Conservation (phyloP, 2,329 filamentous ascomycete genomes). For the Bipolaris gigantea region DNA sequence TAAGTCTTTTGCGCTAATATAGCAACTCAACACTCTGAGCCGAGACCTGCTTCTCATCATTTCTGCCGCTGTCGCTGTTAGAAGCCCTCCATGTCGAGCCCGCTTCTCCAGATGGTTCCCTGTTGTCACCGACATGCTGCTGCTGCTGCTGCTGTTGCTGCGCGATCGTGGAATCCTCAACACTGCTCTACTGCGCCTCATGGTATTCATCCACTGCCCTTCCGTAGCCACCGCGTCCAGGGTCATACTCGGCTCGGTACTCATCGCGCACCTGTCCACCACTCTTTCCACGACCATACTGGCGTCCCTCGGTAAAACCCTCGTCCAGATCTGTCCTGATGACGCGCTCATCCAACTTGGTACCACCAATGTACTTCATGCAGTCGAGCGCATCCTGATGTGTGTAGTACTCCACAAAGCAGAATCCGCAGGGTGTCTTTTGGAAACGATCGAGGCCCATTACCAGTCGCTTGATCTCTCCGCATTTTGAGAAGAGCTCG, state of each 20-base stretch:
- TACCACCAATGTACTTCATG: conserved; percentile 97
- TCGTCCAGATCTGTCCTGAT: conserved; percentile 95
- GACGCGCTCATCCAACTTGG: conserved; percentile 95
- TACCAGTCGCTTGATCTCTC: conserved; percentile 95
- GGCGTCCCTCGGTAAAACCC: conserved; percentile 91
- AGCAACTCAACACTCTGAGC: neutral
- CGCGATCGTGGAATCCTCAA: neutral
- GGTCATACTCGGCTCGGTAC: conserved; percentile 95
- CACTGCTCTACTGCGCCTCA: conserved; percentile 19
- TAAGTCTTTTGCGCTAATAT: neutral
- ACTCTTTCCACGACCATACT: conserved; percentile 94
- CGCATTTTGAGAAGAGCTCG: conserved; percentile 91
- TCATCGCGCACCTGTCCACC: conserved; percentile 97
- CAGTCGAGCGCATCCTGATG: conserved; percentile 97
- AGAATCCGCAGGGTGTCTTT: conserved; percentile 98
- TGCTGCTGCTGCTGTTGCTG: too few relatives aligned
- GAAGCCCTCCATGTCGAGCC: neutral
- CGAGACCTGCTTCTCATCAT: neutral
- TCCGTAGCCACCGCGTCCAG: conserved; percentile 87
- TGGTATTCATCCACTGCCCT: conserved; percentile 57
- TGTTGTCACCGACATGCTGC: neutral
- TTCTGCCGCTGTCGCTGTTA: neutral
- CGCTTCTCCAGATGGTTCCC: neutral
- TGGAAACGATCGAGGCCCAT: conserved; percentile 97
- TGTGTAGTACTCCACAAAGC: conserved; percentile 99